These are phyloP conservation scores for Arthrobotrys sphaeroides DNA, from an alignment of 2,329 filamentous ascomycete genomes.

Conservation along the genomic window DNA sequence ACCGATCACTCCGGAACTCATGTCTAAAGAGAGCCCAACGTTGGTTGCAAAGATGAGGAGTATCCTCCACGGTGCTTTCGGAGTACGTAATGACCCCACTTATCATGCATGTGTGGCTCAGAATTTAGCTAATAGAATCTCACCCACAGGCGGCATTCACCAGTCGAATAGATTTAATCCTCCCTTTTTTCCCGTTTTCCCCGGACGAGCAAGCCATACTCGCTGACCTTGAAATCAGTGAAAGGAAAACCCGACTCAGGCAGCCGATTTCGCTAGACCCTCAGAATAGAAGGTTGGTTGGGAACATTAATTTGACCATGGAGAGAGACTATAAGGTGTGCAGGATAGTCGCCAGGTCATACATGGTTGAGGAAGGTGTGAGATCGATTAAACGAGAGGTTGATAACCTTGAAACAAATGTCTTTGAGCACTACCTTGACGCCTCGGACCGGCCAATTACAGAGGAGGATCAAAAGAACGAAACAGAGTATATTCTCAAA, in stretches of 20 bases:
- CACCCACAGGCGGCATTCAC: slow-evolving; percentile 61
- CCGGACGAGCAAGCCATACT: slow-evolving; percentile 62
- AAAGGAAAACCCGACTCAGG: neutral
- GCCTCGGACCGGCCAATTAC: neutral
- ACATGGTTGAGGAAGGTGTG: slow-evolving; percentile 8
- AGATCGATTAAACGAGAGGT: slow-evolving; percentile 2
- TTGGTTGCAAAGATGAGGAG: slow-evolving; percentile 55
- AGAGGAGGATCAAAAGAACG: neutral
- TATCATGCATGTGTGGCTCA: neutral
- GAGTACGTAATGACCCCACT: slow-evolving; percentile 50
- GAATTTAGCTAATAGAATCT: neutral
- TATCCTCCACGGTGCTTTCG: slow-evolving; percentile 56
- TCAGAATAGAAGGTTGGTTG: neutral
- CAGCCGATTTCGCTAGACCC: slow-evolving; percentile 3
- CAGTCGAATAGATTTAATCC: slow-evolving; percentile 62
- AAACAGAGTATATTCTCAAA: neutral
- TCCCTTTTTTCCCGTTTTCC: slow-evolving; percentile 64
- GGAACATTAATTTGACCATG: neutral
- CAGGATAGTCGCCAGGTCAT: neutral
- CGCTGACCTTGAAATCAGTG: slow-evolving; percentile 58
- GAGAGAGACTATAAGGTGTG: slow-evolving; percentile 6
- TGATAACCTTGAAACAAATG: neutral
- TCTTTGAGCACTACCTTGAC: neutral
- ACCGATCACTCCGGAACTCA: slow-evolving; percentile 54
- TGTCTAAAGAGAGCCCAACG: slow-evolving; percentile 55